These are phyloP conservation scores for Dionaea muscipula DNA, from an alignment of 179 eudicot species.

Conservation along the genomic window DNA sequence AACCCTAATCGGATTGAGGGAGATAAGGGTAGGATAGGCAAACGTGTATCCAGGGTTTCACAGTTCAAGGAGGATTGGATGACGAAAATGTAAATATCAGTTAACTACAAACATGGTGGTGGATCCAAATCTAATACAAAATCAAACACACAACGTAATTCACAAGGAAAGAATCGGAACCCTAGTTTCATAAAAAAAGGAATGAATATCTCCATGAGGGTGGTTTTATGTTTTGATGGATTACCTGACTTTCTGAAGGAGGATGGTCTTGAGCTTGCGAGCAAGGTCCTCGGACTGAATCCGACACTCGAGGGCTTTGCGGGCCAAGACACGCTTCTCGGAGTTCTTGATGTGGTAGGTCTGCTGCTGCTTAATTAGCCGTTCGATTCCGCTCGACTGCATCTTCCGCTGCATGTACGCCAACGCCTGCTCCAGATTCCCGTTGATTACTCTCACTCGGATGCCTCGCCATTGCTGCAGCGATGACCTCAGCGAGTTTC, in stretches of 20 bases:
- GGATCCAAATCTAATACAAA: no score
- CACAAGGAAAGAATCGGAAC: no score
- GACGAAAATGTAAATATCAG: no score
- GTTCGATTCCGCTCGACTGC: conserved; percentile 66
- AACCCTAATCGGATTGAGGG: no score
- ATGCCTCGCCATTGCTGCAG: conserved; percentile 70
- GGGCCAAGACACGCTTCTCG: conserved; percentile 67
- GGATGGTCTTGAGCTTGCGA: conserved; percentile 61
- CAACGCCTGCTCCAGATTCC: conserved; percentile 60
- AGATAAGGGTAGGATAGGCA: no score
- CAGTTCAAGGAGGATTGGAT: no score
- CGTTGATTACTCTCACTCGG: conserved; percentile 42
- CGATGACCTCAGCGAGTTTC: conserved; percentile 19
- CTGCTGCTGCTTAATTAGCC: conserved; percentile 48
- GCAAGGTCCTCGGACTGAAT: conserved; percentile 53
- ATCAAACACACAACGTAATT: no score
- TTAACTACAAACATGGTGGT: no score
- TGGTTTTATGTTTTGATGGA: background rate
- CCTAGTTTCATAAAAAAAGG: no score
- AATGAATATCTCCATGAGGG: no score
- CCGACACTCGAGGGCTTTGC: conserved; percentile 43
- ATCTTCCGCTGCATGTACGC: conserved; percentile 54
- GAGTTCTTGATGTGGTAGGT: conserved; percentile 63
- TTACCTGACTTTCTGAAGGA: conserved; percentile 75
- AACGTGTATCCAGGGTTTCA: no score